These are phyloP conservation scores for Circinella minor DNA, from an alignment of 371 early-diverging fungal species.

Conservation along the genomic window DNA sequence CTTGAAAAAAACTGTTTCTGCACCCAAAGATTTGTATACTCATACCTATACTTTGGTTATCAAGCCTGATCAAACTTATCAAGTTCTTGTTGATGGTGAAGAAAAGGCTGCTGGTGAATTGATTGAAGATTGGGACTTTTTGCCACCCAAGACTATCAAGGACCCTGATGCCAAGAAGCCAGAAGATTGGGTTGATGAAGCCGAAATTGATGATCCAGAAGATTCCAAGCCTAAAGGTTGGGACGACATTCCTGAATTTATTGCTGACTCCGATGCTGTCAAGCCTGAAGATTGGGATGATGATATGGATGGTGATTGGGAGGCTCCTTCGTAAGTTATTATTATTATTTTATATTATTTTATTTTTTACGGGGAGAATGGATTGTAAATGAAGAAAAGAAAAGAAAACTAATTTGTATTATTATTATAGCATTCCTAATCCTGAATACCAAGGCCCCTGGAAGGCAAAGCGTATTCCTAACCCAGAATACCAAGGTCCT, in stretches of 20 bases:
- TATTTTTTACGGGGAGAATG: too few species aligned
- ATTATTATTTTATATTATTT: neutral
- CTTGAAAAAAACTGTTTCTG: conserved; percentile 64
- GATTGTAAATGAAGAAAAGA: too few species aligned
- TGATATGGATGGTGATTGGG: conserved; percentile 90
- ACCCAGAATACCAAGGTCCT: conserved; percentile 95
- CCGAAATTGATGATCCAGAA: conserved; percentile 84
- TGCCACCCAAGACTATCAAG: conserved; percentile 91
- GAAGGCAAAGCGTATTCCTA: conserved; percentile 82
- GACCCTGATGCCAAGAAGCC: conserved; percentile 94
- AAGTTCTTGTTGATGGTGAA: conserved; percentile 83
- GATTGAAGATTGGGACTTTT: conserved; percentile 85
- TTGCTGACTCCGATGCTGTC: conserved; percentile 84
- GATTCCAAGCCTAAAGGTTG: conserved; percentile 91
- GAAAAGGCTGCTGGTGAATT: conserved; percentile 72
- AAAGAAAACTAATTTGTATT: too few species aligned
- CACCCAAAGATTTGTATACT: conserved; percentile 77
- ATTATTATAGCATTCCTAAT: conserved; percentile 74
- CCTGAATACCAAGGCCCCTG: conserved; percentile 89
- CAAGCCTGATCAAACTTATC: conserved; percentile 88
- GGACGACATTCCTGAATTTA: conserved; percentile 79
- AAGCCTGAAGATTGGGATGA: conserved; percentile 97
- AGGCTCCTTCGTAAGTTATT: conserved; percentile 65
- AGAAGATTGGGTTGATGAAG: conserved; percentile 92
- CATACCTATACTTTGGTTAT: conserved; percentile 92